Percentiles rank a stretch among this genome's conserved stretches.
Conservation (phyloP, 352 stramenopile genomes). For the Stramenopiles sp. region DNA sequence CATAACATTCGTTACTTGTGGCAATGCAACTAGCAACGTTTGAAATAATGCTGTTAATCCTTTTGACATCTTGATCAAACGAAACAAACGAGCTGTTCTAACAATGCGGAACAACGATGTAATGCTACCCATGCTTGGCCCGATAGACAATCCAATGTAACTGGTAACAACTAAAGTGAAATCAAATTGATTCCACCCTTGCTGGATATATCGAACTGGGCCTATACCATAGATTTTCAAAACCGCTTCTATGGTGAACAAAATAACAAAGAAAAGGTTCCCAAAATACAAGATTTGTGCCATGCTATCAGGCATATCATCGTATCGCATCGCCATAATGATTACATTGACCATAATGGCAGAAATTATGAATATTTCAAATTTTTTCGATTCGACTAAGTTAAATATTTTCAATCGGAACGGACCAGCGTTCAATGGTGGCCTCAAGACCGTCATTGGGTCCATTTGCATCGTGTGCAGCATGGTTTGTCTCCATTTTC, state of each 20-base stretch:
- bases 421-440: neutral
- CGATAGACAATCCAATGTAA: neutral
- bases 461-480: neutral
- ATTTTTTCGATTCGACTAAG: conserved; percentile 1
- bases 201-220: neutral
- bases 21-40: neutral
- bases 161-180: neutral
- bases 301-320: neutral
- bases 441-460: neutral
- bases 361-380: neutral
- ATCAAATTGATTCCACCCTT: neutral
- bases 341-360: neutral
- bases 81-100: neutral
- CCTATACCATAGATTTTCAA: neutral
- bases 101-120: neutral
- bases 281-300: neutral
- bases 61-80: conserved; percentile 2
- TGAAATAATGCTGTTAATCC: neutral
- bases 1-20: conserved; percentile 2
- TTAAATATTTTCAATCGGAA: neutral
- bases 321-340: neutral
- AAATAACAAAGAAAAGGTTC: neutral
- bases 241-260: neutral
- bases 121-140: neutral
- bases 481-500: conserved; percentile 6